Evolutionary conservation across 192 early-diverging fungal species (phyloP).

Genomic region (Lunasporangiospora selenospora): DNA sequence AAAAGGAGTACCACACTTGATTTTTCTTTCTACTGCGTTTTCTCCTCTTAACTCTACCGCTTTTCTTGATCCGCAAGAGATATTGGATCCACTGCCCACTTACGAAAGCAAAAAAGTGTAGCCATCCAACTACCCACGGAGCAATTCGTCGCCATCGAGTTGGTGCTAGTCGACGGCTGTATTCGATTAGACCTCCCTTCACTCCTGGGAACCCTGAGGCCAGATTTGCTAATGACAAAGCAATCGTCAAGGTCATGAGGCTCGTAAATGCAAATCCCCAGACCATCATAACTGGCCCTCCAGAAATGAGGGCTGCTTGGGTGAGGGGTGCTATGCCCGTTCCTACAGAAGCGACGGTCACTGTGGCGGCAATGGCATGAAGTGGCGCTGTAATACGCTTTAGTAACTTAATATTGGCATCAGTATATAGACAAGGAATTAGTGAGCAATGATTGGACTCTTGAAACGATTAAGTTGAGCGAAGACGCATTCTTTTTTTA

Average conservation of each 20-base stretch:
- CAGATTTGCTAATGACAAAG: constrained; percentile 28
- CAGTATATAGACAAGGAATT: background rate
- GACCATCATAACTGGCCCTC: constrained; percentile 22
- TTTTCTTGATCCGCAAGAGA: too few relatives aligned
- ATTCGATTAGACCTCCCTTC: constrained; percentile 34
- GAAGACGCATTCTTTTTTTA: background rate
- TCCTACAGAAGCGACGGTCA: constrained; percentile 19
- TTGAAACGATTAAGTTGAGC: background rate
- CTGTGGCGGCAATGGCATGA: constrained; percentile 8
- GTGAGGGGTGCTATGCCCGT: constrained; percentile 25
- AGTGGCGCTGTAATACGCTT: constrained; percentile 10
- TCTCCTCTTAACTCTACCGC: too few relatives aligned
- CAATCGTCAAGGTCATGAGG: constrained; percentile 15
- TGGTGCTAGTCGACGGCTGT: constrained; percentile 31
- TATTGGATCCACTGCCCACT: too few relatives aligned
- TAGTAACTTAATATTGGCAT: background rate
- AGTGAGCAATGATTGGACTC: background rate
- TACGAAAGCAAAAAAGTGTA: constrained; percentile 37
- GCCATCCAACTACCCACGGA: constrained; percentile 38
- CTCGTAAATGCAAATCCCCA: constrained; percentile 24
- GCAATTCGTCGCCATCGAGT: constrained; percentile 7
- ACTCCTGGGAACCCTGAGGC: constrained; percentile 29
- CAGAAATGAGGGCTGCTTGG: constrained; percentile 10
- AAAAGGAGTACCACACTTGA: too few relatives aligned
- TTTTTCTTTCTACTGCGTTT: too few relatives aligned